Conservation (phyloP, 2,329 filamentous ascomycete genomes). For the Hawksworthiomyces lignivorus region DNA sequence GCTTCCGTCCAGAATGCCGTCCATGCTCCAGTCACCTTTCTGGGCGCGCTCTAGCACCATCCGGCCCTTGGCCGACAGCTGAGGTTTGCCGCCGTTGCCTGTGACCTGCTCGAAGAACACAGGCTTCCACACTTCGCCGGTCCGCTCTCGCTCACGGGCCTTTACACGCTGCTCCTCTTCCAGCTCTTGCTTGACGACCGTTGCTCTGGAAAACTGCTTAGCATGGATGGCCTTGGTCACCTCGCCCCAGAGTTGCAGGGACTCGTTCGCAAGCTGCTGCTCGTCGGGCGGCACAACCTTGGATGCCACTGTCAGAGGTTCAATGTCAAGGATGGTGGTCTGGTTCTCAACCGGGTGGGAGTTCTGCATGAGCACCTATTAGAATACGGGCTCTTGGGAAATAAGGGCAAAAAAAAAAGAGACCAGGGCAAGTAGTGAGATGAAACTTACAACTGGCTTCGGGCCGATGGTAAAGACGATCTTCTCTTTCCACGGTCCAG, state of each 20-base stretch:
- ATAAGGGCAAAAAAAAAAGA: neutral
- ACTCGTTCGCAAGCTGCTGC: constrained; percentile 81
- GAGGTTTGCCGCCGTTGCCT: constrained; percentile 48
- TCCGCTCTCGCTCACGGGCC: constrained; percentile 68
- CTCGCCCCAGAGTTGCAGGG: constrained; percentile 74
- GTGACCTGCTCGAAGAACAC: constrained; percentile 68
- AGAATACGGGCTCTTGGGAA: neutral
- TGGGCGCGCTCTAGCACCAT: constrained; percentile 45
- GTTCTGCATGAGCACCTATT: constrained; percentile 21
- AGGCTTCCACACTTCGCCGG: constrained; percentile 68
- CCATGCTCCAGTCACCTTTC: constrained; percentile 39
- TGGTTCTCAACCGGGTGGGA: constrained; percentile 50
- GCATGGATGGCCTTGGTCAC: constrained; percentile 79
- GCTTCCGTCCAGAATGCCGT: constrained; percentile 18
- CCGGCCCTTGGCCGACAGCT: constrained; percentile 46
- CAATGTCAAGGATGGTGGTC: constrained; percentile 76
- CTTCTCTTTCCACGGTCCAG: constrained; percentile 77
- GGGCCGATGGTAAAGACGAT: constrained; percentile 53
- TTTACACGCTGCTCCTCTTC: constrained; percentile 85
- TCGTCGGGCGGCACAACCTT: constrained; percentile 74
- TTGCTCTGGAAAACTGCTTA: constrained; percentile 80
- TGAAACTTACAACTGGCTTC: constrained; percentile 50
- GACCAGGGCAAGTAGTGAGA: neutral
- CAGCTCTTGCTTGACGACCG: constrained; percentile 78
- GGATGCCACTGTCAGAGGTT: constrained; percentile 68